These are phyloP conservation scores for Pichia sp. DNA, from an alignment of 1,139 yeast species.

Conservation along the genomic window DNA sequence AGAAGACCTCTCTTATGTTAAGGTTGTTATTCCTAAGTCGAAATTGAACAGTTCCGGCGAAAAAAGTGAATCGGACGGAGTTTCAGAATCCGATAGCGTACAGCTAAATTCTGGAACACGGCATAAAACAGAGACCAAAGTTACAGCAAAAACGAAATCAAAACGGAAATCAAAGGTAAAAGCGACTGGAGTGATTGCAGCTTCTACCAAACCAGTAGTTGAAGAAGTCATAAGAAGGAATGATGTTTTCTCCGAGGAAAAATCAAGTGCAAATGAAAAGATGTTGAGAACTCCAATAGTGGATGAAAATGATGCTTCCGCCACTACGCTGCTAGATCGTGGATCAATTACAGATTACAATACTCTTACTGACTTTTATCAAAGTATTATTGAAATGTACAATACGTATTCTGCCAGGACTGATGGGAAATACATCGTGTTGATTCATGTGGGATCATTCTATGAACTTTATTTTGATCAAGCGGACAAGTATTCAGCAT, in stretches of 20 bases:
- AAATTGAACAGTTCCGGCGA: background rate
- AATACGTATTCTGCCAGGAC: constrained; percentile 35
- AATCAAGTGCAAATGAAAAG: background rate
- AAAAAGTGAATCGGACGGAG: background rate
- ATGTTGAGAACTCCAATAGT: background rate
- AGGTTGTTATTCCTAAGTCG: background rate
- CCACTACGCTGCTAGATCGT: constrained; percentile 14
- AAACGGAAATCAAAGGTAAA: no score
- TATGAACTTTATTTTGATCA: constrained; percentile 88
- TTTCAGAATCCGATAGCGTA: background rate
- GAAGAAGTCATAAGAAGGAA: no score
- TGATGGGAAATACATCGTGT: constrained; percentile 62
- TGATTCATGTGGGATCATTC: constrained; percentile 88
- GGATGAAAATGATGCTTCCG: constrained; percentile 10
- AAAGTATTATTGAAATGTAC: constrained; percentile 40
- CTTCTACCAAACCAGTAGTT: no score
- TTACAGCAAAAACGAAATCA: background rate
- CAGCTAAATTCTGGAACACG: background rate
- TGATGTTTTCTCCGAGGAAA: background rate
- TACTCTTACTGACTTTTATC: constrained; percentile 30
- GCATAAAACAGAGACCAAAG: background rate
- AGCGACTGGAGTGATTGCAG: no score
- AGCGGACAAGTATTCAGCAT: constrained; percentile 69
- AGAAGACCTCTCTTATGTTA: background rate
- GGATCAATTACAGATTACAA: constrained; percentile 18